Conservation (phyloP, 2,329 filamentous ascomycete species). For the Berkeleyomyces rouxiae region DNA sequence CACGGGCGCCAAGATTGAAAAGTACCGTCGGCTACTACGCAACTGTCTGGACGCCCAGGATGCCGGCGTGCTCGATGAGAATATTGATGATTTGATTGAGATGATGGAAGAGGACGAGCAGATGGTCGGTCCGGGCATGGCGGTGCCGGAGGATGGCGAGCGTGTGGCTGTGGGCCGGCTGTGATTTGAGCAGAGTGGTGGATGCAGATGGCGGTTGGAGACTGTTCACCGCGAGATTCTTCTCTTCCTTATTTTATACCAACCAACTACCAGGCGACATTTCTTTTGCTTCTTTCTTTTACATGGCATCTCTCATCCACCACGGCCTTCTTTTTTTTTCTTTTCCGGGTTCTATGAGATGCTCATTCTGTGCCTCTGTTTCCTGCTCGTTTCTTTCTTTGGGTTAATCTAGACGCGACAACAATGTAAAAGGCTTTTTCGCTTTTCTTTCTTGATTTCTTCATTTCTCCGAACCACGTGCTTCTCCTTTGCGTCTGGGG, state of each 20-base stretch:
- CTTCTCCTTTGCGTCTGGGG: not conserved
- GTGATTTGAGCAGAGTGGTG: not conserved
- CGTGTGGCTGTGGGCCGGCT: conserved; percentile 16
- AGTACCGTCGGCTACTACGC: conserved; percentile 53
- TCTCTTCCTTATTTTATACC: not conserved
- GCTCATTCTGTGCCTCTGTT: not conserved
- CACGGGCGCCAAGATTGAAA: conserved; percentile 54
- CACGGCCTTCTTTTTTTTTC: not conserved
- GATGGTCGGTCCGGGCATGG: conserved; percentile 22
- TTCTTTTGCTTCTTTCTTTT: not conserved
- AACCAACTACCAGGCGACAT: not conserved
- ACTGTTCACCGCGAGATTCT: not conserved
- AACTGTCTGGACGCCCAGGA: conserved; percentile 52
- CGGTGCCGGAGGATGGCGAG: conserved; percentile 20
- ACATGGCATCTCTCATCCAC: not conserved
- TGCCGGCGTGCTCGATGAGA: conserved; percentile 49
- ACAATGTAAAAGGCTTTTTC: not conserved
- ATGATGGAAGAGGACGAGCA: conserved; percentile 47
- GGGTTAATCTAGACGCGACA: not conserved
- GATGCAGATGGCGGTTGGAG: conserved; percentile 5
- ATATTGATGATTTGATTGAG: conserved; percentile 41
- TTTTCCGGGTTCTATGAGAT: not conserved
- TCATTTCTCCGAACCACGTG: not conserved
- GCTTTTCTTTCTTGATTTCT: not conserved
- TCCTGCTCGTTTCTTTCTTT: not conserved